Evolutionary conservation across 371 early-diverging fungal species (phyloP).

Genomic region (Apophysomyces sp.): DNA sequence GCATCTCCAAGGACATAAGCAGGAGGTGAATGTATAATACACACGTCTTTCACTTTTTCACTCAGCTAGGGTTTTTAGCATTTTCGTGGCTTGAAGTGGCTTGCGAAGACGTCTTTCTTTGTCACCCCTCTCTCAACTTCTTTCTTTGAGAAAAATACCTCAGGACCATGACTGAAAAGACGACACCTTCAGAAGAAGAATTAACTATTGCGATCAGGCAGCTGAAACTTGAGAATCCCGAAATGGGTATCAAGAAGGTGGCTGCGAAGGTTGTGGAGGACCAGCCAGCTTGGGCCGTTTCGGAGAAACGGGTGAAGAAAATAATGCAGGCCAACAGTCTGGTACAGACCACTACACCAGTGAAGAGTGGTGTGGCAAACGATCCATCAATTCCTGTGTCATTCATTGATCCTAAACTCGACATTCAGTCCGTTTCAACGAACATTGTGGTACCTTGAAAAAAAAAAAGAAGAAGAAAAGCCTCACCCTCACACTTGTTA

Average conservation of each 20-base stretch:
- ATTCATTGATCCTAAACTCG: conserved; percentile 57
- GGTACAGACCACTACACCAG: conserved; percentile 1
- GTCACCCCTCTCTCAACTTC: background rate
- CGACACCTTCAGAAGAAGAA: conserved; percentile 37
- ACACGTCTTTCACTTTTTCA: background rate
- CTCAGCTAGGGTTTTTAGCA: background rate
- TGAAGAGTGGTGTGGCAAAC: conserved; percentile 50
- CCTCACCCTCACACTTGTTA: conserved; percentile 4
- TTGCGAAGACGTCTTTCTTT: conserved; percentile 3
- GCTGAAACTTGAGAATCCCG: conserved; percentile 52
- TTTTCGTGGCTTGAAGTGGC: background rate
- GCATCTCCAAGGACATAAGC: too few species aligned
- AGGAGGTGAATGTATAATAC: too few species aligned
- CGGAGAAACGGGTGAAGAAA: conserved; percentile 70
- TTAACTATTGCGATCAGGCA: conserved; percentile 40
- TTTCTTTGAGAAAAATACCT: background rate
- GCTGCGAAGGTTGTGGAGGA: conserved; percentile 36
- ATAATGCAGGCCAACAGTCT: conserved; percentile 41
- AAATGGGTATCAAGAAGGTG: conserved; percentile 61
- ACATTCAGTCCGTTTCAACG: conserved; percentile 39
- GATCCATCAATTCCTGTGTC: conserved; percentile 65
- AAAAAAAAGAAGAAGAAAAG: background rate
- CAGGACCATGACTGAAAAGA: conserved; percentile 27
- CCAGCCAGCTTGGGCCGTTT: conserved; percentile 60
- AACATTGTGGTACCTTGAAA: conserved; percentile 28